Conservation (phyloP, 2,329 filamentous ascomycete genomes). For the Fusarium stilboides region DNA sequence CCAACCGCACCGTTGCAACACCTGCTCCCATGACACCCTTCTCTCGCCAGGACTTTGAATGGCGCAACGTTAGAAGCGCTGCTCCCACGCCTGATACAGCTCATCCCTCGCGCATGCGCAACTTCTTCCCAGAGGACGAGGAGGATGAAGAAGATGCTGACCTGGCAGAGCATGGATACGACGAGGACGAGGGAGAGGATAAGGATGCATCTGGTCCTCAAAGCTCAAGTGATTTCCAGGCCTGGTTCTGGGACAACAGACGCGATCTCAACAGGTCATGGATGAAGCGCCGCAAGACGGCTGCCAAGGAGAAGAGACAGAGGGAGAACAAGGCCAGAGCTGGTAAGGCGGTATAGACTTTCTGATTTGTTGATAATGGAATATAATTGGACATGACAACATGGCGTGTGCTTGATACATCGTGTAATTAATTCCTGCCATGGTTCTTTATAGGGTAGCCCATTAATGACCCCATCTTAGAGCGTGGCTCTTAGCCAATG, state of each 20-base stretch:
- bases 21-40: constrained; percentile 84
- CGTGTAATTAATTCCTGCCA: background rate
- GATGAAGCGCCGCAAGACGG: constrained; percentile 75
- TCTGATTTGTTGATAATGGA: constrained; percentile 41
- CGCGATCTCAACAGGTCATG: constrained; percentile 76
- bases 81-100: constrained; percentile 97
- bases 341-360: constrained; percentile 55
- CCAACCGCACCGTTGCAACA: constrained; percentile 55
- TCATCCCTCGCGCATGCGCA: constrained; percentile 76
- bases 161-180: constrained; percentile 50
- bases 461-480: background rate
- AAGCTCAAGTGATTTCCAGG: constrained; percentile 70
- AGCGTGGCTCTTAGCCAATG: no score
- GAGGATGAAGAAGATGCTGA: constrained; percentile 56
- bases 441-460: background rate
- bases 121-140: constrained; percentile 66
- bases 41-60: constrained; percentile 83
- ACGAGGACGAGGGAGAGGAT: constrained; percentile 50
- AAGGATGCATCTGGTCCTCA: constrained; percentile 42
- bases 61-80: constrained; percentile 83
- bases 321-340: constrained; percentile 73
- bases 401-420: background rate
- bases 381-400: constrained; percentile 20
- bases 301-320: constrained; percentile 76
- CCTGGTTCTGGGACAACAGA: constrained; percentile 78